Percentiles rank a stretch among this genome's conserved stretches.
phyloP scores from a whole-genome alignment of 2,329 filamentous ascomycete genomes.

The Colletotrichum euphorbiae region DNA sequence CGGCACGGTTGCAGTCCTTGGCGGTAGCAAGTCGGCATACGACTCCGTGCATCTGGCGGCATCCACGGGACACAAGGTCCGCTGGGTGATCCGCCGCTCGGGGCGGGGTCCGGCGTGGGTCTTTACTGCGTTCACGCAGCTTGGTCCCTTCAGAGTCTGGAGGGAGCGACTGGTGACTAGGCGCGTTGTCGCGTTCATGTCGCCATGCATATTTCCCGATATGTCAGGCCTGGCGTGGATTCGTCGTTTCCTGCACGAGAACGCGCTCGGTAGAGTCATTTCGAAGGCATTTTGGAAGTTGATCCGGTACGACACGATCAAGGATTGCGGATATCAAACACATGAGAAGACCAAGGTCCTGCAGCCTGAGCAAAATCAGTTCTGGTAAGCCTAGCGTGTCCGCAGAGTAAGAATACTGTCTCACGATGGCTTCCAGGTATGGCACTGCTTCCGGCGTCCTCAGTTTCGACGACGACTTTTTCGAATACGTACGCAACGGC shows the following conservation, averaged over 20 bases:
- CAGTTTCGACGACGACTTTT: conserved; percentile 69
- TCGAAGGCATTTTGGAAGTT: conserved; percentile 64
- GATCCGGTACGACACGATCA: conserved; percentile 47
- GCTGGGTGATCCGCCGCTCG: conserved; percentile 68
- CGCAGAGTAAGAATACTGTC: background rate
- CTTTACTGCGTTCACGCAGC: conserved; percentile 55
- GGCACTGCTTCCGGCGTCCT: conserved; percentile 68
- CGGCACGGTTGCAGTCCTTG: conserved; percentile 64
- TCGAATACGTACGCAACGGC: conserved; percentile 65
- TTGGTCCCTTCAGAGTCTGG: conserved; percentile 62
- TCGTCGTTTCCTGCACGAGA: conserved; percentile 42
- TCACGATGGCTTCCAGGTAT: conserved; percentile 54
- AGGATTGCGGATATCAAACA: conserved; percentile 50
- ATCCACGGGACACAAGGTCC: conserved; percentile 63
- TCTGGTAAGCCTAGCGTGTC: conserved; percentile 46
- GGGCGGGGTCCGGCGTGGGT: conserved; percentile 69
- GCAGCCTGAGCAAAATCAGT: conserved; percentile 58
- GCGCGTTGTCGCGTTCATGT: conserved; percentile 59
- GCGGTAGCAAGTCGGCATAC: conserved; percentile 71
- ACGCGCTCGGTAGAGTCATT: conserved; percentile 44
- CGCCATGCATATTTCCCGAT: conserved; percentile 43
- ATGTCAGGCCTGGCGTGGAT: conserved; percentile 44
- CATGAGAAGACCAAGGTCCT: conserved; percentile 50
- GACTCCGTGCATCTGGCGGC: conserved; percentile 71
- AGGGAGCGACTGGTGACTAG: conserved; percentile 62